Base-by-base conservation (phyloP, 2,329 filamentous ascomycete genomes). In the Exophiala dermatitidis region DNA sequence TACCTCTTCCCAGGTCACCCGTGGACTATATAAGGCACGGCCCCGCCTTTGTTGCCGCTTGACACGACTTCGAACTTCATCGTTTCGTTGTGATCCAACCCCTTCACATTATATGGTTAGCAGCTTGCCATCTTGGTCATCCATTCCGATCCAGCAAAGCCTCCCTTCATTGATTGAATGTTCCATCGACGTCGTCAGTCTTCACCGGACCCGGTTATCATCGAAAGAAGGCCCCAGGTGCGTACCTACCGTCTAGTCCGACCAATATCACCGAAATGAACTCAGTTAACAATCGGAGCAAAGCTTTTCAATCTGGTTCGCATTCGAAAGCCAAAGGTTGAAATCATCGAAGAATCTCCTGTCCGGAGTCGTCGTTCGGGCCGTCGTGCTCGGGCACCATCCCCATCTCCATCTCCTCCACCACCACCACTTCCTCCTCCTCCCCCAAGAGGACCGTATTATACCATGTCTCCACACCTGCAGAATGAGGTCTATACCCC, bases 221-320 rank as follows among this genome's bases (percentile, higher is more conserved):
- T 60, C 40, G 58, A 60, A 48, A 52, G 57, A 53, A 46, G 45
- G 10, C 55, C 55, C 12, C 53, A 56, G 53, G 55, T 58, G 55
- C 53, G 53, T 56, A 56, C 50, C 29, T 56, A 56, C 48, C 56
- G 53, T 50, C 48, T 52, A 42, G 10, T 55, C 10, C 54, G 43
- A 44, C 36, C 41, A 28, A 43, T 32, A 41, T 51, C 48, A 31
- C 45, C 53, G 19, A 30, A 49, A 45, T 32, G 44, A 34, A 46
- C 48, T 30, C 29, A 40, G 44, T 50, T 60, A 53, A 60, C 58
- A 2, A 12, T 58, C 29, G 56, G 55, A 26, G 52, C 48, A 9
- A 60, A 60, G 53, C 36, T 58, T 9, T 60, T 54, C 54, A 57
- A 57, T 48, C 57, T 59, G 31, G 54, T 59, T 43, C 48, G 52